Percentiles rank a stretch among this genome's conserved stretches.
Conservation (phyloP, 495 filamentous ascomycete species). For the Chaetomidium leptoderma region DNA sequence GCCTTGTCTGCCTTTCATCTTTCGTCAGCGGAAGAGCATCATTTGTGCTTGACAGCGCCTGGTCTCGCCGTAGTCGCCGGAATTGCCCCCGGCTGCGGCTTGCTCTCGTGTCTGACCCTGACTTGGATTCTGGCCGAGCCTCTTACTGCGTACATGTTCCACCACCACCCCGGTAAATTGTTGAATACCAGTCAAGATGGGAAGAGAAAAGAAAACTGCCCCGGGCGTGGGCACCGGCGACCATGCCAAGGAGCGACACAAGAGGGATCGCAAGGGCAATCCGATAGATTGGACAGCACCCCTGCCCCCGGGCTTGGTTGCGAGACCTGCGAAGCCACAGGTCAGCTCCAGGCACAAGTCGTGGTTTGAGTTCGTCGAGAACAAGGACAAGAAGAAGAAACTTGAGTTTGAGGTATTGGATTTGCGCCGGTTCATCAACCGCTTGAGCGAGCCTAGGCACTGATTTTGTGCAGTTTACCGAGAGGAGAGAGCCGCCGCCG, state of each 20-base stretch:
- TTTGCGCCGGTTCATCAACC: neutral
- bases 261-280: slow-evolving; percentile 29
- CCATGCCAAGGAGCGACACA: slow-evolving; percentile 36
- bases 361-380: slow-evolving; percentile 53
- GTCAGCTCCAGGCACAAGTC: slow-evolving; percentile 48
- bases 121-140: neutral
- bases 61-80: neutral
- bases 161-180: neutral
- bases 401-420: slow-evolving; percentile 45
- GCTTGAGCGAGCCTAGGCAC: slow-evolving; percentile 3
- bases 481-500: slow-evolving; percentile 52
- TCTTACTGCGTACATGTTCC: neutral
- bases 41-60: neutral
- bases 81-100: neutral
- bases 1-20: neutral
- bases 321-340: slow-evolving; percentile 28
- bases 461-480: slow-evolving; percentile 42
- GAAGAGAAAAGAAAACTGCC: slow-evolving; percentile 29
- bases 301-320: slow-evolving; percentile 30
- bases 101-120: neutral
- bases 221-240: slow-evolving; percentile 22
- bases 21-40: neutral
- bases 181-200: slow-evolving; percentile 23
- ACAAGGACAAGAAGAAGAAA: slow-evolving; percentile 55
- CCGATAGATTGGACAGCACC: slow-evolving; percentile 32